Percentiles rank a stretch among this genome's conserved stretches.
These are phyloP conservation scores for Thelonectria olida DNA, from an alignment of 2,329 filamentous ascomycete species.

Conservation along the genomic window DNA sequence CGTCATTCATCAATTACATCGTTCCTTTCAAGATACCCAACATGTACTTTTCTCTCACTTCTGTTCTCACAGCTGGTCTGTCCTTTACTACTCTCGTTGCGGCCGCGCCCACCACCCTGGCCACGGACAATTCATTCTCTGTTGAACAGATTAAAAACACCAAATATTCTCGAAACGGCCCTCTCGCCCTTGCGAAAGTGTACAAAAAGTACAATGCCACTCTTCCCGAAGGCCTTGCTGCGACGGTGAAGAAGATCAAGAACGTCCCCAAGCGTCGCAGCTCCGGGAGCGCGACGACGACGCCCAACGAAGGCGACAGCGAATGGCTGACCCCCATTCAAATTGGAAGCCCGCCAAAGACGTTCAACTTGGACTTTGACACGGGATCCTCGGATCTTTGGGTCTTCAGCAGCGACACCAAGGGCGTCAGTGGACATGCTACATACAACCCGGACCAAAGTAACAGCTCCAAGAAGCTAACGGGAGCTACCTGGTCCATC, in stretches of 20 bases:
- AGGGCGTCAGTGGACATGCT: conserved; percentile 48
- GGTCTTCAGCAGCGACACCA: conserved; percentile 58
- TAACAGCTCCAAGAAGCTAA: conserved; percentile 48
- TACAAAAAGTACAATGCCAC: conserved; percentile 49
- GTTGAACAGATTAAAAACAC: conserved; percentile 50
- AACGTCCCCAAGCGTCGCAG: conserved; percentile 16
- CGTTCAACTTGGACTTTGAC: conserved; percentile 55
- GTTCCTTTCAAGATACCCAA: not conserved
- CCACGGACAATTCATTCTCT: conserved; percentile 30
- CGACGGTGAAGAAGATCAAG: conserved; percentile 8
- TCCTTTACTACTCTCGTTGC: not conserved
- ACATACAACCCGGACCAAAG: conserved; percentile 50
- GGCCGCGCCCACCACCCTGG: not conserved
- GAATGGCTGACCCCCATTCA: conserved; percentile 52
- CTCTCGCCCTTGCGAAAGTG: conserved; percentile 43
- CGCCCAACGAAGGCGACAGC: conserved; percentile 42
- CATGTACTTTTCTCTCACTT: not conserved
- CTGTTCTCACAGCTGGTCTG: conserved; percentile 12
- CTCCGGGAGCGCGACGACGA: conserved; percentile 42
- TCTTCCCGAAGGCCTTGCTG: conserved; percentile 43
- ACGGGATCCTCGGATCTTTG: conserved; percentile 59
- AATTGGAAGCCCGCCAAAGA: conserved; percentile 54
- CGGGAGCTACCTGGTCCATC: conserved; percentile 52
- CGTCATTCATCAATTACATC: not conserved
- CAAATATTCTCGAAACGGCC: conserved; percentile 45